Percentiles rank a stretch among this genome's conserved stretches.
Evolutionary conservation across 2,329 filamentous ascomycete genomes (phyloP).

Genomic region (Neonectria coccinea): DNA sequence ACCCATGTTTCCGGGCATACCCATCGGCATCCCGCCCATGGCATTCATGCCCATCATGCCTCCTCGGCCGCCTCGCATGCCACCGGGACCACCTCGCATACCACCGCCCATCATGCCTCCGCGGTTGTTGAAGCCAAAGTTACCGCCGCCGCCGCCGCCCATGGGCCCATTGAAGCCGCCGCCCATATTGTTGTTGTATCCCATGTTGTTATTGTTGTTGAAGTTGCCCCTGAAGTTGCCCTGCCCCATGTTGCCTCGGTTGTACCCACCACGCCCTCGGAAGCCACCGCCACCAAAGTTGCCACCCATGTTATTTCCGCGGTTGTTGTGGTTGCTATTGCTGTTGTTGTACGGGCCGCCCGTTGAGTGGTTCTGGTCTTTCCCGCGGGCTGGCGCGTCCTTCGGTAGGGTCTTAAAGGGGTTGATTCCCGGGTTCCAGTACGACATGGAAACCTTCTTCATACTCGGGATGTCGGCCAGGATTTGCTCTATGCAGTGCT

Average conservation of each 20-base stretch:
- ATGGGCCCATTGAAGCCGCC: conserved; percentile 63
- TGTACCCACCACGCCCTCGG: conserved; percentile 63
- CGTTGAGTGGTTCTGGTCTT: conserved; percentile 69
- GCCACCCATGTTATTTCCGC: conserved; percentile 46
- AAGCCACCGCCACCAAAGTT: conserved; percentile 55
- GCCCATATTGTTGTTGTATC: conserved; percentile 53
- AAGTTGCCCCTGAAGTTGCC: conserved; percentile 47
- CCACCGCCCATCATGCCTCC: conserved; percentile 60
- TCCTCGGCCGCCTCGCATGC: conserved; percentile 61
- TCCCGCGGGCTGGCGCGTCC: conserved; percentile 76
- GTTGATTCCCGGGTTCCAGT: conserved; percentile 81
- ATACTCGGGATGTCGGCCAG: conserved; percentile 63
- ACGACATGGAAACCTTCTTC: conserved; percentile 80
- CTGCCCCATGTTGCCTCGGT: conserved; percentile 59
- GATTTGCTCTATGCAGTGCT: conserved; percentile 80
- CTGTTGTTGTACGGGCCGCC: conserved; percentile 62
- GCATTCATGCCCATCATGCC: conserved; percentile 64
- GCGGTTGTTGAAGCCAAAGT: conserved; percentile 58
- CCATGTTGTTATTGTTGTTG: conserved; percentile 53
- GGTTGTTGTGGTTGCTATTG: conserved; percentile 45
- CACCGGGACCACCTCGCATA: conserved; percentile 62
- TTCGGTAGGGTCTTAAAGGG: conserved; percentile 93
- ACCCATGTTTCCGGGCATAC: conserved; percentile 66
- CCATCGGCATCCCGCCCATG: conserved; percentile 64
- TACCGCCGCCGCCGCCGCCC: conserved; percentile 51